phyloP scores from a whole-genome alignment of 139 green algal genomes.

The Chlamydomonas sp. region DNA sequence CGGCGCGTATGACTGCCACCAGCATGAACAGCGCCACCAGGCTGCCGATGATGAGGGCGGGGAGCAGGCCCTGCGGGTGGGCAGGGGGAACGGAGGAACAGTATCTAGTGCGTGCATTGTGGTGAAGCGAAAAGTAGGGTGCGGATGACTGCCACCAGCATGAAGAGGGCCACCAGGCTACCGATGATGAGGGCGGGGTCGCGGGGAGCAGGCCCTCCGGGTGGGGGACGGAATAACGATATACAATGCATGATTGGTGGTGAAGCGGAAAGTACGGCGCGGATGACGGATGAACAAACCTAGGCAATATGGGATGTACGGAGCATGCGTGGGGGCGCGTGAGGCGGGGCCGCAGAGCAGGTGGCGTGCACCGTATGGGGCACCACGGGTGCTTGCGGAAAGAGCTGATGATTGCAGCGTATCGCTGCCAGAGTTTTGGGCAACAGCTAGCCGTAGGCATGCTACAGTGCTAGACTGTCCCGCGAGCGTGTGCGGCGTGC shows the following conservation, averaged over 20 bases:
- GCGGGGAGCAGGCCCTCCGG: slow-evolving; percentile 42
- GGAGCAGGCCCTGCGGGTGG: slow-evolving; percentile 35
- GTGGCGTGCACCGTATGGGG: too few relatives aligned
- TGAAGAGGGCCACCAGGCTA: slow-evolving; percentile 47
- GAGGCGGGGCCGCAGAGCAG: too few relatives aligned
- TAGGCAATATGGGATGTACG: neutral
- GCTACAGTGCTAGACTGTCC: too few relatives aligned
- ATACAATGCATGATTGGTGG: neutral
- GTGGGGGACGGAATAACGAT: too few relatives aligned
- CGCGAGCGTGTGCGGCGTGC: too few relatives aligned
- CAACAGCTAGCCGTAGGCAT: too few relatives aligned
- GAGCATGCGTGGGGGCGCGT: too few relatives aligned
- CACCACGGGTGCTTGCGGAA: too few relatives aligned
- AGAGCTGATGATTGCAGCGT: too few relatives aligned
- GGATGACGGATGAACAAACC: slow-evolving; percentile 8
- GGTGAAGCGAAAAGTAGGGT: neutral
- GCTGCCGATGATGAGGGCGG: slow-evolving; percentile 37
- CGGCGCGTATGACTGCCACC: slow-evolving; percentile 50
- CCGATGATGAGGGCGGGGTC: slow-evolving; percentile 36
- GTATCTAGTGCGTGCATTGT: neutral
- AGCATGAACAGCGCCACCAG: slow-evolving; percentile 56
- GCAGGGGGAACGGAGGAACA: too few relatives aligned
- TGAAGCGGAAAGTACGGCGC: neutral
- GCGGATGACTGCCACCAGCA: slow-evolving; percentile 41
- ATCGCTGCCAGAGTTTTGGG: too few relatives aligned